These are phyloP conservation scores for Monosporascus cannonballus DNA, from an alignment of 2,329 filamentous ascomycete genomes.

Conservation along the genomic window DNA sequence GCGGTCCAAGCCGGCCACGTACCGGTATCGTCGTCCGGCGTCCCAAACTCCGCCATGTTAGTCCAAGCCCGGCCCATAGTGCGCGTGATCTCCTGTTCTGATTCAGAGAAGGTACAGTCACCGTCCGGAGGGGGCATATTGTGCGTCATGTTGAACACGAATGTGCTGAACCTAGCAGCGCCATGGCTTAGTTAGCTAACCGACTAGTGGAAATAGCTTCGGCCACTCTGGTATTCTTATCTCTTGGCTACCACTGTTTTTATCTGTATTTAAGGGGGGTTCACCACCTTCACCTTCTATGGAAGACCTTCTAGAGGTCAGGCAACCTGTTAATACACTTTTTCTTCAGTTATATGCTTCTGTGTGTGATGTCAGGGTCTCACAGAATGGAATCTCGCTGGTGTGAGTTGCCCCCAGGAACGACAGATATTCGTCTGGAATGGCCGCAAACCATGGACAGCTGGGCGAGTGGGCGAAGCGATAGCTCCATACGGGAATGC, in stretches of 20 bases:
- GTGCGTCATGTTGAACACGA: conserved; percentile 20
- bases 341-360: too few relatives aligned
- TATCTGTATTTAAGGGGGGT: too few relatives aligned
- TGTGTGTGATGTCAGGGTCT: too few relatives aligned
- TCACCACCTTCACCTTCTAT: too few relatives aligned
- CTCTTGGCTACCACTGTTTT: too few relatives aligned
- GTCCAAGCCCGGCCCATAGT: conserved; percentile 21
- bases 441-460: conserved; percentile 15
- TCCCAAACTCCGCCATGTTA: conserved; percentile 17
- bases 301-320: too few relatives aligned
- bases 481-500: conserved; percentile 18
- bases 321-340: too few relatives aligned
- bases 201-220: too few relatives aligned
- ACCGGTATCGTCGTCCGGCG: conserved; percentile 7
- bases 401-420: conserved; percentile 20
- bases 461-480: conserved; percentile 16
- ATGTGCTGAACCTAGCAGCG: too few relatives aligned
- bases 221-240: too few relatives aligned
- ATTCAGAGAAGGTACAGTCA: conserved; percentile 15
- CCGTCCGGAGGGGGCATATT: conserved; percentile 17
- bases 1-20: conserved; percentile 12
- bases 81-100: conserved; percentile 13
- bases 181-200: too few relatives aligned
- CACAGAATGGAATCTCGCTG: conserved; percentile 24
- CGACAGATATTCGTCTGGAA: conserved; percentile 6